Evolutionary conservation across 306 rosid species (phyloP).

Genomic region (Abrus precatorius): DNA sequence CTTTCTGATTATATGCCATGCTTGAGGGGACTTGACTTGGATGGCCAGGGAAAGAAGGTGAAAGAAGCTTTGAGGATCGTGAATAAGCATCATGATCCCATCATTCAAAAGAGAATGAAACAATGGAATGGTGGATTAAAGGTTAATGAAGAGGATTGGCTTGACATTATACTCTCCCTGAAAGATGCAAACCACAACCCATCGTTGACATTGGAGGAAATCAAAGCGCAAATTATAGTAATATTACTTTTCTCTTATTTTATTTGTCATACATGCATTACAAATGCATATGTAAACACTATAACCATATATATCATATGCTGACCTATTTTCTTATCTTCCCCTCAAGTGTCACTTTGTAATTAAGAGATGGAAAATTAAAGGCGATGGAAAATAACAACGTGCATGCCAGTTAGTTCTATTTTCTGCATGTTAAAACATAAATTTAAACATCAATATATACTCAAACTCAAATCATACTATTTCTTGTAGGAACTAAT

Average conservation of each 20-base stretch:
- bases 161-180: constrained; percentile 59
- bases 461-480: background rate
- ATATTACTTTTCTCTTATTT: background rate
- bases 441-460: background rate
- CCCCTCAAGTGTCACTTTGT: background rate
- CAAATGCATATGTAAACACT: background rate
- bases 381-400: too few species aligned
- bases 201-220: constrained; percentile 48
- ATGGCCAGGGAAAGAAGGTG: constrained; percentile 45
- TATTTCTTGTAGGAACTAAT: constrained; percentile 49
- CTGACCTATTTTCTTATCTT: background rate
- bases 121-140: constrained; percentile 51
- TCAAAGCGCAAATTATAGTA: constrained; percentile 57
- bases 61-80: constrained; percentile 37
- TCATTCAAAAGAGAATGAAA: constrained; percentile 47
- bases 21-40: constrained; percentile 54
- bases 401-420: too few species aligned
- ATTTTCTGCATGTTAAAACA: background rate
- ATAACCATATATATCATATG: background rate
- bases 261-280: background rate
- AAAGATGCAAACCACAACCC: constrained; percentile 43
- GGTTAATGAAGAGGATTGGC: constrained; percentile 48
- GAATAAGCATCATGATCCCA: constrained; percentile 47
- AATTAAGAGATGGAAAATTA: background rate
- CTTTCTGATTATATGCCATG: constrained; percentile 54